Base-by-base conservation (phyloP, 2,329 filamentous ascomycete species). In the Fusarium paranaense region DNA sequence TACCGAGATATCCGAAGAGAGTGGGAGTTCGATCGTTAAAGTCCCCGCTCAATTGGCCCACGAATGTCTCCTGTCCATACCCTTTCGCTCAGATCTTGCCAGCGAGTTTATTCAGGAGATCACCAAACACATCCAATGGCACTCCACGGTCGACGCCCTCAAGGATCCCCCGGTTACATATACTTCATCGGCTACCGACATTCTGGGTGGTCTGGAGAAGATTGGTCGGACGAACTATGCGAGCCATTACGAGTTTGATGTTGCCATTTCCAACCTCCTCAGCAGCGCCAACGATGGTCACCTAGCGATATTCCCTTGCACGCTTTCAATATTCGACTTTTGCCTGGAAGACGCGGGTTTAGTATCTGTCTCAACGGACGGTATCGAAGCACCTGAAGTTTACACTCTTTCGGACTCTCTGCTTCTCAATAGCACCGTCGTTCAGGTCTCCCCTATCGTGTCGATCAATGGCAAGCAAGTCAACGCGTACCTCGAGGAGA, bases 101-200 rank as follows among this genome's bases (percentile, higher is more conserved):
- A 4, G 6, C 0, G 30, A 25, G 37, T 67, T 67, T 11, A 32
- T 67, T 11, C 37, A 40, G 20, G 59, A 67, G 13, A 27, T 67
- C 22, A 33, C 2, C n/a, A 67, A 63, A 7, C 56, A 67, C 22
- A 11, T 67, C 1, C 59, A 67, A 32, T 73, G 64, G 61, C 71
- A 73, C 18, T 71, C 69, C 7, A 73, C 71, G 2, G 37, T 73
- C 30, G 71, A 71, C 32, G 42, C 56, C 2, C 71, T 73, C n/a
- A 64, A 64, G 6, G 38, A 69, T 20, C 71, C 71, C 16, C 71
- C 71, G 0, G 33, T 56, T 3, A 60, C 64, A 8, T 73, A 73
- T 18, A 13, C 57, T 5, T 71, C 67, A 4, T 57, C 62, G 1
- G 45, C 69, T 2, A 60, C 52, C 22, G 69, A 73, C 1, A 65